phyloP scores from a whole-genome alignment of 371 early-diverging fungal genomes.

The Mucor lusitanicus region DNA sequence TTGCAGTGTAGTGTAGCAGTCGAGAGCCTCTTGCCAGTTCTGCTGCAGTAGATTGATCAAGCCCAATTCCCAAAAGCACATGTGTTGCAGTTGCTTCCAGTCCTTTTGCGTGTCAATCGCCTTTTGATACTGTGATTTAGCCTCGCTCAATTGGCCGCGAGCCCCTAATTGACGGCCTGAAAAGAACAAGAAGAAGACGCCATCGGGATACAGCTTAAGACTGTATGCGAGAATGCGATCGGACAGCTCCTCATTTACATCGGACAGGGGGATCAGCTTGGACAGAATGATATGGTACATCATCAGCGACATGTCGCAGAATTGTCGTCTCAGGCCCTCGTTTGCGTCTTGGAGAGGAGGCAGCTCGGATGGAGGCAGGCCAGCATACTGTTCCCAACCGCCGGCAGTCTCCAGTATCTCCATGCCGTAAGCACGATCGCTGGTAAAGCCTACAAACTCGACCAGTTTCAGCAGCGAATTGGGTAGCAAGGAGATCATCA shows the following conservation, averaged over 20 bases:
- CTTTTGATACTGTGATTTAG: slow-evolving; percentile 51
- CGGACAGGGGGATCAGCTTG: slow-evolving; percentile 57
- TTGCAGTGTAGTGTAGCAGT: slow-evolving; percentile 56
- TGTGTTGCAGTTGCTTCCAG: slow-evolving; percentile 78
- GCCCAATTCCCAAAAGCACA: slow-evolving; percentile 79
- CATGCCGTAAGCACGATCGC: slow-evolving; percentile 69
- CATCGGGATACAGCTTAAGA: slow-evolving; percentile 54
- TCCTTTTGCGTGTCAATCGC: slow-evolving; percentile 58
- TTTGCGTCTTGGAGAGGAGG: slow-evolving; percentile 25
- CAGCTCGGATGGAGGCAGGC: slow-evolving; percentile 6
- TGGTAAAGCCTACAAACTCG: slow-evolving; percentile 74
- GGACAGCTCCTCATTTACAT: slow-evolving; percentile 54
- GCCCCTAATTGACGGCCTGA: slow-evolving; percentile 58
- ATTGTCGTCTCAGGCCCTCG: slow-evolving; percentile 49
- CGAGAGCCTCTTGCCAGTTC: slow-evolving; percentile 53
- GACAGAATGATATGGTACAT: slow-evolving; percentile 72
- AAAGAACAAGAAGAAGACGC: slow-evolving; percentile 72
- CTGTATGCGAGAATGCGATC: slow-evolving; percentile 44
- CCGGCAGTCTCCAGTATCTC: slow-evolving; percentile 62
- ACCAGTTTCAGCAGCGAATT: slow-evolving; percentile 51
- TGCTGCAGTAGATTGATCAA: slow-evolving; percentile 49
- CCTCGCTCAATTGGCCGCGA: slow-evolving; percentile 47
- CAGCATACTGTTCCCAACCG: slow-evolving; percentile 39
- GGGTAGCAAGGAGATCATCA: slow-evolving; percentile 55
- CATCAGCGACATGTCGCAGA: slow-evolving; percentile 68